Percentiles rank a stretch among this genome's conserved stretches.
These are phyloP conservation scores for Misopates orontium DNA, from an alignment of 257 asterid species.

Conservation along the genomic window DNA sequence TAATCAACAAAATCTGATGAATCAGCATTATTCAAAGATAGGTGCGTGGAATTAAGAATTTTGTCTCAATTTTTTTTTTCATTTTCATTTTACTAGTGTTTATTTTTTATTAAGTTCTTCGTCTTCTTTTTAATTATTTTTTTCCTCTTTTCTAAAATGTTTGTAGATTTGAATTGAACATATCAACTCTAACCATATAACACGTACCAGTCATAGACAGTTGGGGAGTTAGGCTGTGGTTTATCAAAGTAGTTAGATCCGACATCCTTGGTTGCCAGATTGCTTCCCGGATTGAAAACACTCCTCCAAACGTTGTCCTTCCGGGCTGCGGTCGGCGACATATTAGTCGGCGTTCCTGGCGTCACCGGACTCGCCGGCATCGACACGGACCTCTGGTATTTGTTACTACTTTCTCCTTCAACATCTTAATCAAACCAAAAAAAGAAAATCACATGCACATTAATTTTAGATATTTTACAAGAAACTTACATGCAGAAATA, in stretches of 20 bases:
- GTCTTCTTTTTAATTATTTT: too few species aligned
- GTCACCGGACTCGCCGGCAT: conserved; percentile 57
- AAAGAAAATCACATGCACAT: background rate
- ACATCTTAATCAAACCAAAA: conserved; percentile 31
- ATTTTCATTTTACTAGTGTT: too few species aligned
- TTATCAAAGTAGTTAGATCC: conserved; percentile 80
- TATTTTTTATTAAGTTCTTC: too few species aligned
- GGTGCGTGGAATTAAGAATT: too few species aligned
- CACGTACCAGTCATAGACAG: conserved; percentile 92
- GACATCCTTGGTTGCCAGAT: conserved; percentile 62
- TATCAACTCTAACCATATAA: too few species aligned
- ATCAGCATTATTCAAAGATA: too few species aligned
- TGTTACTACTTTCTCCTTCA: conserved; percentile 45
- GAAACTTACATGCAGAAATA: background rate
- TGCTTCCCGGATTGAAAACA: conserved; percentile 96
- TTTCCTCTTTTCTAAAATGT: too few species aligned
- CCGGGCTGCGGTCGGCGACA: conserved; percentile 57
- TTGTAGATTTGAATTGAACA: too few species aligned
- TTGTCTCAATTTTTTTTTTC: too few species aligned
- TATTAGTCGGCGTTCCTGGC: conserved; percentile 58
- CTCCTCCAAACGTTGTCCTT: conserved; percentile 95
- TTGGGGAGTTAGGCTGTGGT: conserved; percentile 88
- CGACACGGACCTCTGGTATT: conserved; percentile 53
- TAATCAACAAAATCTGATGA: too few species aligned
- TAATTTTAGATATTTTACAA: too few species aligned